These are phyloP conservation scores for Apiotrichum gracile DNA, from an alignment of 1,284 basidiomycete species.

Conservation along the genomic window DNA sequence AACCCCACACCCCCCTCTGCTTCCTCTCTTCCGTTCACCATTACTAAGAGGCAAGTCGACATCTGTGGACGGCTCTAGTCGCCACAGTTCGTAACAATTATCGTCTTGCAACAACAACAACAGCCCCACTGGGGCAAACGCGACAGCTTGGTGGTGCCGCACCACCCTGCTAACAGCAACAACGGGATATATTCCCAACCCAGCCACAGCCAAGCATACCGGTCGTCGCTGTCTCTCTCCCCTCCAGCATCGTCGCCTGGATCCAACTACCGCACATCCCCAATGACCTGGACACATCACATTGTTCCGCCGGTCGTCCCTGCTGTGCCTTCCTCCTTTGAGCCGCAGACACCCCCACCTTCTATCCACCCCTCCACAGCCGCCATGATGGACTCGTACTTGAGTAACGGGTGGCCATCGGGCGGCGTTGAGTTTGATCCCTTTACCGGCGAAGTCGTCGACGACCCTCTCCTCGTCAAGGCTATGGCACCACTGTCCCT, in stretches of 20 bases:
- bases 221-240: constrained; percentile 15
- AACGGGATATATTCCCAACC: not conserved
- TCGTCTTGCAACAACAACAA: constrained; percentile 16
- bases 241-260: constrained; percentile 13
- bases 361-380: not conserved
- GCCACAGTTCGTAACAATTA: constrained; percentile 7
- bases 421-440: not conserved
- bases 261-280: constrained; percentile 12
- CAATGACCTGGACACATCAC: constrained; percentile 10
- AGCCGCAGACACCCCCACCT: constrained; percentile 16
- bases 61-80: constrained; percentile 14
- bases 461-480: constrained; percentile 14
- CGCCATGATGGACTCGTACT: constrained; percentile 11
- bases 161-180: not conserved
- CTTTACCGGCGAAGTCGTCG: not conserved
- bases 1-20: not conserved
- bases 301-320: not conserved
- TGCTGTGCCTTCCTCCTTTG: constrained; percentile 5
- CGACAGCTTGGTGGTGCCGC: constrained; percentile 10
- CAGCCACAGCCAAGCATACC: constrained; percentile 2
- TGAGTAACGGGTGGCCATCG: not conserved
- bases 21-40: not conserved
- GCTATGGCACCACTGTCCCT: constrained; percentile 15
- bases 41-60: not conserved
- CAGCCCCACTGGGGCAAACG: constrained; percentile 18